Evolutionary conservation across 2,329 filamentous ascomycete genomes (phyloP), one percentile per base, ranked within the genome.

Genomic region (Colletotrichum sp.): DNA sequence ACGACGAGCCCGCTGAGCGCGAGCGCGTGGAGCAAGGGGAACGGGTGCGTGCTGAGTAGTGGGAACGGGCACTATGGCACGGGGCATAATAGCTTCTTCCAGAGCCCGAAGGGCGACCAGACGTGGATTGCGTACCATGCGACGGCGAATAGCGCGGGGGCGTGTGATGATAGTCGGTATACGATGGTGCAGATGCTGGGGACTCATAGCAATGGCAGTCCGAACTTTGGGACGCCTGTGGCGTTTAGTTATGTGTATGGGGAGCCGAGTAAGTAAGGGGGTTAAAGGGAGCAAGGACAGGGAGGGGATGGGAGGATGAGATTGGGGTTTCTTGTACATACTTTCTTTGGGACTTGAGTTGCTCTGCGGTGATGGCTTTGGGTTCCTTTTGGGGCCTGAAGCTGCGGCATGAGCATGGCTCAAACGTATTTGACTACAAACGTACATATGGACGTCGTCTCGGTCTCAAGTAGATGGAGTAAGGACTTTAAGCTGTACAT

Each of bases 1-100:
- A 82, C 73, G 1, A 86, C 86, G 1, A 87, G 90, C 75, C 90
- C 90, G 0, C 81, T 85, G 30, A 78, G 81, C n/a, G 77, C 82
- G 0, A 79, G 79, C 0, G 88, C 86, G 16, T 92, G 90, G 90
- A 85, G 80, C 3, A 92, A 92, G 84, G 86, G 83, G 1, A 79
- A 80, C 13, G 88, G 89, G 0, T 89, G 88, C 8, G 84, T 90
- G 3, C 86, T 92, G 55, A 86, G 84, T n/a, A 88, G 85, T 59
- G 89, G 86, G 2, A 91, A 91, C 71, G 89, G 89, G 5, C 90
- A 91, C 78, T 91, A 89, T 60, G 90, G 90, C 7, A 89, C 90
- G 0, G 90, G 89, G 0, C 89, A 91, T 74, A 91, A 91, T 76
- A 89, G 88, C 3, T 92, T 92, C 84, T 92, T 92, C 82, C 83